Base-by-base conservation (phyloP, 2,329 filamentous ascomycete genomes). In the Tolypocladium amazonense region DNA sequence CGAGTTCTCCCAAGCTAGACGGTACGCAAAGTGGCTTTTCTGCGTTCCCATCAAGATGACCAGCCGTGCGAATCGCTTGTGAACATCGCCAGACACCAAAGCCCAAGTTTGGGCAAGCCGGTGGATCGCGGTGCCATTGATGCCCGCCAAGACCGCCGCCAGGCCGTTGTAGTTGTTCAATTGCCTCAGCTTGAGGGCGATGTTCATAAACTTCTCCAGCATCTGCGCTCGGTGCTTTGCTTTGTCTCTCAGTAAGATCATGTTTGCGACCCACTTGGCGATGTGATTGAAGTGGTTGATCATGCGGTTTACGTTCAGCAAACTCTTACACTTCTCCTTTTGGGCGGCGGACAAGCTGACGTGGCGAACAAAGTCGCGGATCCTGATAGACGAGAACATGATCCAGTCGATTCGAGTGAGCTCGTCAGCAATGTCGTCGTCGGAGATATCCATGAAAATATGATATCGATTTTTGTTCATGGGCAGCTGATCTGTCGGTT, bases 131-230 rank as follows among this genome's bases (percentile, higher is more conserved):
- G 89, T 90, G 61, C 90, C 89, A 70, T 95, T 96, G 68, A 99
- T 88, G 11, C 93, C 94, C 8, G 94, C 93, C 60, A 99, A 83
- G 41, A 99, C 86, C 9, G 94, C 93, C n/a, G 92, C 93, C 1
- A 99, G 79, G 0, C 92, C 89, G 71, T 97, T 97, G 79, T 97
- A 99, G 73, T 99, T 97, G 77, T 97, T 97, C 62, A 96, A 77
- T 69, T 92, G 88, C 45, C 94, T 88, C 56, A 99, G 79, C 75
- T 92, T 93, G 68, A 88, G 70, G 41, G 93, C 92, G 66, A 99
- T 86, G 57, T 83, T 84, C 90, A 97, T 97, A 71, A 97, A 96
- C 71, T 96, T 97, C 72, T 97, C 93, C 59, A 99, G 77, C 76
- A 94, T 93, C 63, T 88, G 83, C 3, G 92, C 92, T 63, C 94